Base-by-base conservation (phyloP, 1,139 yeast genomes). In the Protomyces inundatus region DNA sequence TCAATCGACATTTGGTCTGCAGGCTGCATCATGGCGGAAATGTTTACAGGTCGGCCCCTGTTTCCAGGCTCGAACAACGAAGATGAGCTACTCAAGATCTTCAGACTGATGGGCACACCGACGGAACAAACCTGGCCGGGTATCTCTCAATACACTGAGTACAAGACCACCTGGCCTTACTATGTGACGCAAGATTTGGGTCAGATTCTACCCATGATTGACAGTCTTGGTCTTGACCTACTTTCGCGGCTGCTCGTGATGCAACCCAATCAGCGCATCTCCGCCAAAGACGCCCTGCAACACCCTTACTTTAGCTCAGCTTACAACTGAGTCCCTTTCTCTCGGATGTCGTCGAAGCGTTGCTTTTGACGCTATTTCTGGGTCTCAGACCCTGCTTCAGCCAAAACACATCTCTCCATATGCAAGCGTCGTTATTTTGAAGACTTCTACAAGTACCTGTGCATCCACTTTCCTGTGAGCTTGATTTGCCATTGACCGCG, bases 1-100 rank as follows among this genome's bases (percentile, higher is more conserved):
- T 89, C 97, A 0, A 93, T 93, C 68, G 99, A 93, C 76, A 90
- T 93, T 77, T 93, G 99, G 99, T 90, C 97, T 36, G 95, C 97
- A 32, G 99, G 99, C 10, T 93, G 98, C 76, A 93, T 93, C 64
- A 81, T 93, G 73, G 98, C 98, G 1, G 99, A 93, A 74, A 93
- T 93, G 98, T 87, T 93, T 70, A 89, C 97, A 7, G 98, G 98
- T n/a, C 86, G 93, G 71, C 97, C 99, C 0, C 78, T 93, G 65
- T 93, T 93, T 75, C 97, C 98, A 1, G 99, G 99, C 2, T 84
- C 95, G 6, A 90, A 96, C 54, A 95, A 93, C 74, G 98, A 93
- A 65, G 98, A 93, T 76, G 98, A 93, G 75, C 79, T 93, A 71
- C 83, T 85, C 71, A 85, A 88, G 73, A 95, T 93, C 64, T 93